Percentiles rank a stretch among this genome's conserved stretches.
Evolutionary conservation across 2,329 filamentous ascomycete genomes (phyloP).

Genomic region (Knoxdaviesia capensis): DNA sequence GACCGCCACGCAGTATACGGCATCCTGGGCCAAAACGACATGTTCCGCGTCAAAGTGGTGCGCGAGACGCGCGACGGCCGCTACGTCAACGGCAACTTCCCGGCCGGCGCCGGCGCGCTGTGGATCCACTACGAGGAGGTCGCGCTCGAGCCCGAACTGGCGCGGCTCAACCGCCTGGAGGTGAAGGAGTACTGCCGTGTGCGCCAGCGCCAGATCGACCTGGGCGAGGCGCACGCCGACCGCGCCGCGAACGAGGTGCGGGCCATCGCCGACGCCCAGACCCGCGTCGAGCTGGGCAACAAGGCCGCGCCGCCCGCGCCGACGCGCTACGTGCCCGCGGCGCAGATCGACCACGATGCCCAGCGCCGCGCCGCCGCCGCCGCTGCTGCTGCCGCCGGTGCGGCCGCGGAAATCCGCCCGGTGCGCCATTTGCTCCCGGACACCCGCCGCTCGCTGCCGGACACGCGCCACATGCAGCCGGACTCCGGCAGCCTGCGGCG

Average conservation of each 20-base stretch:
- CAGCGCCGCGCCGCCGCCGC: no score
- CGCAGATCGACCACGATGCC: no score
- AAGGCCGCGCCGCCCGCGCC: no score
- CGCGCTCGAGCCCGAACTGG: slow-evolving; percentile 33
- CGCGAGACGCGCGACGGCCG: slow-evolving; percentile 39
- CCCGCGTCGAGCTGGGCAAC: slow-evolving; percentile 12
- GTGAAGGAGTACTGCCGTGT: slow-evolving; percentile 45
- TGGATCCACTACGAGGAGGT: slow-evolving; percentile 46
- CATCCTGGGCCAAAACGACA: slow-evolving; percentile 40
- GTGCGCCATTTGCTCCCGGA: no score
- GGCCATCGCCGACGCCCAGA: slow-evolving; percentile 30
- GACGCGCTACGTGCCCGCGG: no score
- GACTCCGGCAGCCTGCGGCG: no score
- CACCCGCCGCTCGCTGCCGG: no score
- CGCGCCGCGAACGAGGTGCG: slow-evolving; percentile 26
- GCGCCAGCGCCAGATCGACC: slow-evolving; percentile 35
- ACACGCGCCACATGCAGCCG: no score
- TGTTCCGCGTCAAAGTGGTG: slow-evolving; percentile 43
- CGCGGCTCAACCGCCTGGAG: slow-evolving; percentile 28
- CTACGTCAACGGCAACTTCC: slow-evolving; percentile 37
- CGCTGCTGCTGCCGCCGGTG: no score
- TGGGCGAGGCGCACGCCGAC: slow-evolving; percentile 27
- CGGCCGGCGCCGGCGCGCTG: slow-evolving; percentile 34
- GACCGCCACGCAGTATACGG: slow-evolving; percentile 44
- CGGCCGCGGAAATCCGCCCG: no score